Percentiles rank a stretch among this genome's conserved stretches.
These are phyloP conservation scores for Myxozyma sirexii DNA, from an alignment of 805 yeast species.

Conservation along the genomic window DNA sequence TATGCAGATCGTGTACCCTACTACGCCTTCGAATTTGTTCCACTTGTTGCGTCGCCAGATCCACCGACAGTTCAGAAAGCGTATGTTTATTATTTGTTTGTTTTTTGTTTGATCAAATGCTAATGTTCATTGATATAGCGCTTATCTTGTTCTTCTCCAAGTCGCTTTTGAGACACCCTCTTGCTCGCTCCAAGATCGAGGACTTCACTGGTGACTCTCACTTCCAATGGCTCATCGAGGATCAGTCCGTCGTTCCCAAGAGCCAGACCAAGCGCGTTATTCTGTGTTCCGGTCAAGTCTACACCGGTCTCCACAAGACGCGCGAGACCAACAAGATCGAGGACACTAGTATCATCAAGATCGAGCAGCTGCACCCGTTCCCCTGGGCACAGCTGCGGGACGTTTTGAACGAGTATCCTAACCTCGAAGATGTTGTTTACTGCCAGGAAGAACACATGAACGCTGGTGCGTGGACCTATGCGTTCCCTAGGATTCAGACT, in stretches of 20 bases:
- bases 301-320: constrained; percentile 85
- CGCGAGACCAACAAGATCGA: constrained; percentile 77
- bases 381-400: constrained; percentile 94
- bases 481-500: constrained; percentile 79
- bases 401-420: constrained; percentile 75
- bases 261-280: constrained; percentile 87
- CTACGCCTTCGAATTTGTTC: constrained; percentile 96
- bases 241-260: constrained; percentile 71
- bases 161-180: constrained; percentile 92
- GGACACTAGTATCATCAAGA: constrained; percentile 81
- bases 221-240: constrained; percentile 97
- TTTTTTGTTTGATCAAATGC: not conserved
- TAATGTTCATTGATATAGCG: constrained; percentile 53
- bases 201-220: constrained; percentile 91
- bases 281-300: constrained; percentile 90
- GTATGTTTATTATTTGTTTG: constrained; percentile 1
- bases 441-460: constrained; percentile 99
- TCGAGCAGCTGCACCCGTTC: constrained; percentile 98
- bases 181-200: constrained; percentile 80
- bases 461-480: constrained; percentile 87
- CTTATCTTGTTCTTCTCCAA: constrained; percentile 87
- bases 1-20: constrained; percentile 97
- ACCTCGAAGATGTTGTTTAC: constrained; percentile 86
- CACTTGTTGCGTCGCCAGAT: constrained; percentile 97
- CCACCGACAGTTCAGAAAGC: constrained; percentile 95